Evolutionary conservation across 2,329 filamentous ascomycete genomes (phyloP).

Genomic region (Nemania sp.): DNA sequence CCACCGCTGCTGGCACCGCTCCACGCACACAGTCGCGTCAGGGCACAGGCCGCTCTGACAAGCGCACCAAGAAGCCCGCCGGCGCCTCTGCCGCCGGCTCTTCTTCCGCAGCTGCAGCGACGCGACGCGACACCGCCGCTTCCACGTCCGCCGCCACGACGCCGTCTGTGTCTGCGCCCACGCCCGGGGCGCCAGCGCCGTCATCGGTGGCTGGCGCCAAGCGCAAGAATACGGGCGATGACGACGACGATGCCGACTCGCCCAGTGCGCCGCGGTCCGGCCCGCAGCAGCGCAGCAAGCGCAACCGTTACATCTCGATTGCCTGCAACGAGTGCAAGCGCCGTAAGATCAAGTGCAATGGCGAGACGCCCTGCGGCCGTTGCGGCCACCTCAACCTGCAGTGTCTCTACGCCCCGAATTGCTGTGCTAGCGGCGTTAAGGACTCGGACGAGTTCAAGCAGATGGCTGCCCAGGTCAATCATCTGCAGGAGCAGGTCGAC

Average conservation of each 20-base stretch:
- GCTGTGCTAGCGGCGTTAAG: conserved; percentile 78
- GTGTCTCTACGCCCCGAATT: conserved; percentile 69
- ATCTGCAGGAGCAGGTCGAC: conserved; percentile 83
- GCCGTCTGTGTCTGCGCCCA: conserved; percentile 13
- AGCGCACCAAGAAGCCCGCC: conserved; percentile 20
- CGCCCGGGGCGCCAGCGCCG: conserved; percentile 12
- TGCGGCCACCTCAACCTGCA: conserved; percentile 69
- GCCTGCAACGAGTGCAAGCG: conserved; percentile 73
- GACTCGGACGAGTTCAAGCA: conserved; percentile 89
- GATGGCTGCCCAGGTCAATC: conserved; percentile 73
- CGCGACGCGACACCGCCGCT: conserved; percentile 17
- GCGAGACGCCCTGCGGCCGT: conserved; percentile 67
- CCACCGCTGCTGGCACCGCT: neutral
- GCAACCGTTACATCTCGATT: conserved; percentile 66
- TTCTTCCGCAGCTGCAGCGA: no score
- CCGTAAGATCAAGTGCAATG: conserved; percentile 77
- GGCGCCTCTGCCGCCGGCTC: no score
- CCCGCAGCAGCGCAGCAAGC: conserved; percentile 57
- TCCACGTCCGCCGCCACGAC: conserved; percentile 13
- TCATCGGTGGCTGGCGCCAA: conserved; percentile 28
- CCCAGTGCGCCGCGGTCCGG: conserved; percentile 23
- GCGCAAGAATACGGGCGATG: conserved; percentile 29
- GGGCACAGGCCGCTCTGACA: conserved; percentile 11
- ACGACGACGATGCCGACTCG: conserved; percentile 31
- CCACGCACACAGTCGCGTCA: conserved; percentile 14